Evolutionary conservation across 2,329 filamentous ascomycete species (phyloP).

Genomic region (Pestalotiopsis fici): DNA sequence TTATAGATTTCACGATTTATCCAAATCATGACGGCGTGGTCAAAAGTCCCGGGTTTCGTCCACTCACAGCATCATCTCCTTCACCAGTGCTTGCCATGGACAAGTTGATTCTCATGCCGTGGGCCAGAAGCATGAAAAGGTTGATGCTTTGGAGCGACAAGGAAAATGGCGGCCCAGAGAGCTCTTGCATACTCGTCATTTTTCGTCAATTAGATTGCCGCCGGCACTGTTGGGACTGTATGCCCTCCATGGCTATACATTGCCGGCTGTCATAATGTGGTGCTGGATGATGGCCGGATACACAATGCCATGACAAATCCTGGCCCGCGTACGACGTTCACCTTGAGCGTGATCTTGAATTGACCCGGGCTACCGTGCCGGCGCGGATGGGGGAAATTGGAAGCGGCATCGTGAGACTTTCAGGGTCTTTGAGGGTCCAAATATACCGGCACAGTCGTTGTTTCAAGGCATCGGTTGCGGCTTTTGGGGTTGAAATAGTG

Average conservation of each 20-base stretch:
- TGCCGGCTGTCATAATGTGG: too few species aligned
- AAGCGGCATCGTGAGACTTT: neutral
- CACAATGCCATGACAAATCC: neutral
- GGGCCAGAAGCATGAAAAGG: neutral
- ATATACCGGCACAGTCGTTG: neutral
- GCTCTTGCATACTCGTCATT: neutral
- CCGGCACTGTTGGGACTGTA: neutral
- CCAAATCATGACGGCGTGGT: too few species aligned
- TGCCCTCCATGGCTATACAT: too few species aligned
- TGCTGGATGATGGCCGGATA: too few species aligned
- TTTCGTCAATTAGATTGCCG: neutral
- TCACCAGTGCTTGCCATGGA: neutral
- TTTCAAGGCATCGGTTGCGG: neutral
- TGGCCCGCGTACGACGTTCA: neutral
- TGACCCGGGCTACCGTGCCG: neutral
- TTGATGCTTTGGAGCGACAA: neutral
- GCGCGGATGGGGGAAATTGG: neutral
- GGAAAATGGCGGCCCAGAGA: neutral
- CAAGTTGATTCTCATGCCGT: neutral
- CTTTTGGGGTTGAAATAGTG: too few species aligned
- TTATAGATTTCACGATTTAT: too few species aligned
- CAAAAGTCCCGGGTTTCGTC: neutral
- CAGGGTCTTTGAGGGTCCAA: neutral
- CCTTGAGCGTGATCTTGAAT: neutral
- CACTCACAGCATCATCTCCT: neutral